Evolutionary conservation across 2,329 filamentous ascomycete species (phyloP).

Genomic region (Sclerotinia subarctica): DNA sequence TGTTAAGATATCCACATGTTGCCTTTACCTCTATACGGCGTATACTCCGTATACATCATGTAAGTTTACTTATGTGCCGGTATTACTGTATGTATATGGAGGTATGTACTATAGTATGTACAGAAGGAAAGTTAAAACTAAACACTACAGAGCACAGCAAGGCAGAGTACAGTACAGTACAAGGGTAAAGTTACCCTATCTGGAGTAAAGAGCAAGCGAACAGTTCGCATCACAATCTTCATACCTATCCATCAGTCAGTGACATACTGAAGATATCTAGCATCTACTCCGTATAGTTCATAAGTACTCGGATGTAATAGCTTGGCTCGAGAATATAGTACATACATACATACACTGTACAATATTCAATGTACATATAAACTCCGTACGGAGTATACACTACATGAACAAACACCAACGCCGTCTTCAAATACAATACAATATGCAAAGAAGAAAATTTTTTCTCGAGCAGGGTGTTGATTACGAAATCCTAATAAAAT

Average conservation of each 20-base stretch:
- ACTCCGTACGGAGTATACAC: neutral
- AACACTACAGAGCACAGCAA: too few species aligned
- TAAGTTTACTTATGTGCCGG: neutral
- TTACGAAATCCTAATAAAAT: neutral
- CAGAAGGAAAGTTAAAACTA: too few species aligned
- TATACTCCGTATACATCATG: neutral
- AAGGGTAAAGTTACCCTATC: neutral
- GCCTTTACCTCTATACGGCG: neutral
- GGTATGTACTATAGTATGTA: too few species aligned
- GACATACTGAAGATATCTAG: too few species aligned
- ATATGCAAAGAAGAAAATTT: constrained; percentile 4
- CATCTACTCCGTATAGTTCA: neutral
- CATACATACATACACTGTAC: neutral
- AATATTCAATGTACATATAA: neutral
- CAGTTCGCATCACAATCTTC: neutral
- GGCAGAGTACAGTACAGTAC: too few species aligned
- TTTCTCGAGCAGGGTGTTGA: neutral
- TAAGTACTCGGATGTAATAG: neutral
- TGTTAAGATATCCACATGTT: neutral
- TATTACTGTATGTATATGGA: too few species aligned
- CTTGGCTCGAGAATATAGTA: constrained; percentile 2
- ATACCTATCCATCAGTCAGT: too few species aligned
- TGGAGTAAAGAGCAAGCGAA: neutral
- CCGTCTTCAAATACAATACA: neutral
- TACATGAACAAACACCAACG: neutral